phyloP scores from a whole-genome alignment of 345 rosid genomes.

The Mercurialis annua region DNA sequence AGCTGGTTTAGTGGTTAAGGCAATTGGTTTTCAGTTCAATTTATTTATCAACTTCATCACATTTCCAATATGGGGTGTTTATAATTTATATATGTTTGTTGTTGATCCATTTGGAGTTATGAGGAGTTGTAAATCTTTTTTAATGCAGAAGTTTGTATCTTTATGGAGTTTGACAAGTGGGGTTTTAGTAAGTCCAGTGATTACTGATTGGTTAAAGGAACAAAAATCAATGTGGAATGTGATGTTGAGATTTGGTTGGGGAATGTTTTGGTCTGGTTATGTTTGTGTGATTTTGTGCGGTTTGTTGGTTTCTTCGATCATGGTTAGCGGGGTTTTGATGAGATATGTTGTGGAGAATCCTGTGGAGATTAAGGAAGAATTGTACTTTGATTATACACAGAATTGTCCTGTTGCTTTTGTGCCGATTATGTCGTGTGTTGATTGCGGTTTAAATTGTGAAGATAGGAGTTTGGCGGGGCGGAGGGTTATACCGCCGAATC shows the following conservation, averaged over 20 bases:
- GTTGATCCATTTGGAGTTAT: conserved; percentile 55
- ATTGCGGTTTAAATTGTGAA: conserved; percentile 43
- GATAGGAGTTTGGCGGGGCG: conserved; percentile 29
- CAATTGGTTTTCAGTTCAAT: conserved; percentile 58
- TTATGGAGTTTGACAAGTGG: conserved; percentile 31
- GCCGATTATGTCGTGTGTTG: conserved; percentile 52
- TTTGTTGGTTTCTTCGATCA: conserved; percentile 46
- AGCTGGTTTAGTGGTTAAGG: conserved; percentile 54
- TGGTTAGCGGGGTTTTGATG: conserved; percentile 53
- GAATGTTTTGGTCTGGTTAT: conserved; percentile 61
- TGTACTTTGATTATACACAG: conserved; percentile 66
- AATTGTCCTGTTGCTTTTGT: conserved; percentile 65
- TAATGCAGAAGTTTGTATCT: conserved; percentile 22
- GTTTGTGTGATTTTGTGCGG: conserved; percentile 58
- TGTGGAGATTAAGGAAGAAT: conserved; percentile 39
- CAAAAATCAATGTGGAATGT: conserved; percentile 38
- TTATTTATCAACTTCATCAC: conserved; percentile 43
- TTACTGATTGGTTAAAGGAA: conserved; percentile 45
- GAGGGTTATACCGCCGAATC: conserved; percentile 38
- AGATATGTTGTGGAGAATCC: conserved; percentile 63
- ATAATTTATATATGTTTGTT: conserved; percentile 35
- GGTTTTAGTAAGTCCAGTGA: conserved; percentile 27
- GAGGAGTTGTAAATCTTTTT: conserved; percentile 34
- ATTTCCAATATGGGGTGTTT: conserved; percentile 45
- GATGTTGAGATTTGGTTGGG: conserved; percentile 53